Evolutionary conservation across 2,329 filamentous ascomycete genomes (phyloP), one percentile per base, ranked within the genome.

Genomic region (Hypoxylon sp.): DNA sequence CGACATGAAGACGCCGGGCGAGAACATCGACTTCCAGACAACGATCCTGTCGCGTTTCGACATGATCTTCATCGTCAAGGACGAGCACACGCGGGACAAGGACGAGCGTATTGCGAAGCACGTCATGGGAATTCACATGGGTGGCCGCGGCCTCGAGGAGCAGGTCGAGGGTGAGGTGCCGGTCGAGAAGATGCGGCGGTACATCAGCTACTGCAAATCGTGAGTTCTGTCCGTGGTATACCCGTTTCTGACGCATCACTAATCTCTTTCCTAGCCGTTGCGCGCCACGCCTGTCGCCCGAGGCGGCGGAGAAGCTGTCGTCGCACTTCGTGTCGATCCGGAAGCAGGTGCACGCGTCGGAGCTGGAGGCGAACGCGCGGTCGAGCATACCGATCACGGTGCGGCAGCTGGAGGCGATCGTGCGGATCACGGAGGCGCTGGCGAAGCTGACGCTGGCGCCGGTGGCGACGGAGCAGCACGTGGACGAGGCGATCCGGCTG

Each of bases 11-110:
- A 92, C 91, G 0, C 95, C 95, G 0, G 95, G 95, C 58, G 95
- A 99, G 76, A 99, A 99, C 73, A 99, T 99, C 66, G 95, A 99
- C 76, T 99, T 99, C 77, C 95, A 99, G 72, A 99, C 95, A 0
- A 99, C 95, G 3, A 98, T 99, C 70, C 74, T 99, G 65, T 98
- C 94, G 2, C 91, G 95, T 83, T 99, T 99, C 74, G 95, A 99
- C 75, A 97, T 99, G 91, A 98, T 99, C 65, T 99, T 98, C 80
- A 97, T 99, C 66, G 94, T 99, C 62, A 91, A 91, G 67, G 95
- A 99, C 74, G 92, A 96, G 61, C 95, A 99, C 74, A 91, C 94
- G 61, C 85, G 91, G 40, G 88, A 86, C 55, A 91, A 94, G 70
- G 95, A 99, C 72, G 92, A 97, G 78, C 88, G 84, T 3, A 98